Evolutionary conservation across 2,329 filamentous ascomycete genomes (phyloP), one percentile per base, ranked within the genome.

Genomic region (Aureobasidium mangrovei): DNA sequence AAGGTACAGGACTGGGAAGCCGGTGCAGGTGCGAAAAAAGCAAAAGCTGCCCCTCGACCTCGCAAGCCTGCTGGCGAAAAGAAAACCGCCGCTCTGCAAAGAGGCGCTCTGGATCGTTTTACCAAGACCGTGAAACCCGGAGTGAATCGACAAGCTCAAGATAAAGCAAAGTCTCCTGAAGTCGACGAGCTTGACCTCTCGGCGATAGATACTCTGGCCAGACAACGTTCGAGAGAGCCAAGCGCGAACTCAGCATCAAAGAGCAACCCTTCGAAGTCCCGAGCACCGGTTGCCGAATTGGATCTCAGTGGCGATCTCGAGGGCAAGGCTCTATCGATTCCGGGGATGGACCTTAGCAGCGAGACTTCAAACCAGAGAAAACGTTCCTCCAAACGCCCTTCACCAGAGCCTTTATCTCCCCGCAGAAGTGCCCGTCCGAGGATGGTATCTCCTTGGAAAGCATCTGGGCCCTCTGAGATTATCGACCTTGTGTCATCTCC

Each of bases 1-100:
- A 79, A 79, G 29, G 78, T 87, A 0, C 75, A 83, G 59, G 78
- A 80, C 40, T 91, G 85, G 78, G 79, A 87, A 61, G 74, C 72
- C 26, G 63, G 56, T 41, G 24, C 36, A 9, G 31, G 18, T 10
- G 29, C 35, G 2, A 27, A 41, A 18, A 54, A 43, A 44, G 41
- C 49, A 24, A 53, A 38, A 24, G 39, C 49, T 24, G 27, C 27
- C 4, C 29, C 47, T 31, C 47, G 47, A 51, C 38, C 38, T 35
- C 47, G 47, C 6, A 54, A 47, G 33, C 3, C 42, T 12, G 7
- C 33, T 33, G 4, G 26, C 4, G 28, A 36, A 8, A 59, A 58
- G 36, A 53, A 48, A 12, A 53, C 36, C 6, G 46, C 54, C 12
- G 60, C 54, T 9, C 60, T 61, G 59, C 51, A 55, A 12, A 18